Conservation (phyloP, 257 asterid genomes). For the Plantago major region DNA sequence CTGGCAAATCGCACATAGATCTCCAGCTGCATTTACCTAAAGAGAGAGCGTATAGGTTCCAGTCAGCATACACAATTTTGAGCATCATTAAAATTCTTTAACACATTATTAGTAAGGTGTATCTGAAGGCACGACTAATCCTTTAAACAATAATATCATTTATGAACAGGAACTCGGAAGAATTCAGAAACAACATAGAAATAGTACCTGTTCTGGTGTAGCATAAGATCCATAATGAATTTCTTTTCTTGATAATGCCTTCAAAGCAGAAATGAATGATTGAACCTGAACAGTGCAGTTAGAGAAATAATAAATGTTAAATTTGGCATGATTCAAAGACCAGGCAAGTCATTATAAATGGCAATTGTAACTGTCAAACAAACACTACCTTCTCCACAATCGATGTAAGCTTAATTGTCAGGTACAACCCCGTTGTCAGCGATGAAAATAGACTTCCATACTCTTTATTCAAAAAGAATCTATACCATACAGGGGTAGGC, state of each 20-base stretch:
- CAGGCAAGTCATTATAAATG: neutral
- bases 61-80: slow-evolving; percentile 4
- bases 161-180: too few species aligned
- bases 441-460: slow-evolving; percentile 83
- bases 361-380: neutral
- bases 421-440: slow-evolving; percentile 67
- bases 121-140: neutral
- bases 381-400: slow-evolving; percentile 61
- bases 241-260: slow-evolving; percentile 63
- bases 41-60: slow-evolving; percentile 3
- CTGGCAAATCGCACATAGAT: slow-evolving; percentile 72
- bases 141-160: too few species aligned
- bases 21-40: slow-evolving; percentile 66
- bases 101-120: neutral
- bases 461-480: slow-evolving; percentile 81
- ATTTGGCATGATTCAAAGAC: slow-evolving; percentile 3
- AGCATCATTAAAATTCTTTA: neutral
- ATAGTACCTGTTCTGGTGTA: slow-evolving; percentile 66
- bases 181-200: neutral
- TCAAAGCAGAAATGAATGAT: slow-evolving; percentile 49
- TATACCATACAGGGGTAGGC: slow-evolving; percentile 86
- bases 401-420: slow-evolving; percentile 80
- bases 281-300: slow-evolving; percentile 41
- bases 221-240: slow-evolving; percentile 64
- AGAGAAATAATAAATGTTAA: slow-evolving; percentile 2